phyloP scores from a whole-genome alignment of 2,329 filamentous ascomycete genomes.

The Chaetomium strumarium region DNA sequence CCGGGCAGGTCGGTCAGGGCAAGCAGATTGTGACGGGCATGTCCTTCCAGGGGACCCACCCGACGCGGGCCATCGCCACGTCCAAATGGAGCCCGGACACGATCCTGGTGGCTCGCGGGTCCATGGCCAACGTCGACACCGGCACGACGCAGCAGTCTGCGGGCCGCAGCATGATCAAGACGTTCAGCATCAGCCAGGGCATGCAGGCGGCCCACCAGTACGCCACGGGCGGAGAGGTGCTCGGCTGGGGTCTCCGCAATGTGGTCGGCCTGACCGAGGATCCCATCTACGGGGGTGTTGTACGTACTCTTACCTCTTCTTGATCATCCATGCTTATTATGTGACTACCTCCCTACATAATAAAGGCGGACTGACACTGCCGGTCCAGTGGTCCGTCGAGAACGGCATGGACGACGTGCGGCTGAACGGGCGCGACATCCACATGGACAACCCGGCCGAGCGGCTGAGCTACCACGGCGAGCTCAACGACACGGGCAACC shows the following conservation, averaged over 20 bases:
- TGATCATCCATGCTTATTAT: too few species aligned
- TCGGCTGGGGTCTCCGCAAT: slow-evolving; percentile 45
- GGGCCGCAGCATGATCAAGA: slow-evolving; percentile 49
- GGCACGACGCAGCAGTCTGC: slow-evolving; percentile 37
- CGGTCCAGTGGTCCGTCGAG: slow-evolving; percentile 45
- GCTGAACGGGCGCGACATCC: slow-evolving; percentile 47
- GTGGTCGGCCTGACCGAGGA: slow-evolving; percentile 56
- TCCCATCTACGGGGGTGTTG: slow-evolving; percentile 28
- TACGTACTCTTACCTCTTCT: background rate
- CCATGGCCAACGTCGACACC: slow-evolving; percentile 45
- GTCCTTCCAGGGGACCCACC: slow-evolving; percentile 40
- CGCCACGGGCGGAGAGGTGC: slow-evolving; percentile 16
- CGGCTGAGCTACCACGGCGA: slow-evolving; percentile 60
- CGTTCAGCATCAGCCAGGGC: slow-evolving; percentile 45
- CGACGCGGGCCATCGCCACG: slow-evolving; percentile 47
- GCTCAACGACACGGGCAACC: slow-evolving; percentile 41
- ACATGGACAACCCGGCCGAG: slow-evolving; percentile 58
- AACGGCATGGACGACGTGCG: slow-evolving; percentile 57
- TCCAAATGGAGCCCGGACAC: slow-evolving; percentile 39
- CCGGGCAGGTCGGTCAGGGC: slow-evolving; percentile 35
- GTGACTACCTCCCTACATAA: too few species aligned
- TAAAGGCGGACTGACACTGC: too few species aligned
- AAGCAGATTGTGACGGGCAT: slow-evolving; percentile 44
- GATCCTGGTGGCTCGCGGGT: slow-evolving; percentile 49
- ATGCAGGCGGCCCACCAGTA: slow-evolving; percentile 20